Evolutionary conservation across 306 rosid species (phyloP).

Genomic region (Medicago arabica): DNA sequence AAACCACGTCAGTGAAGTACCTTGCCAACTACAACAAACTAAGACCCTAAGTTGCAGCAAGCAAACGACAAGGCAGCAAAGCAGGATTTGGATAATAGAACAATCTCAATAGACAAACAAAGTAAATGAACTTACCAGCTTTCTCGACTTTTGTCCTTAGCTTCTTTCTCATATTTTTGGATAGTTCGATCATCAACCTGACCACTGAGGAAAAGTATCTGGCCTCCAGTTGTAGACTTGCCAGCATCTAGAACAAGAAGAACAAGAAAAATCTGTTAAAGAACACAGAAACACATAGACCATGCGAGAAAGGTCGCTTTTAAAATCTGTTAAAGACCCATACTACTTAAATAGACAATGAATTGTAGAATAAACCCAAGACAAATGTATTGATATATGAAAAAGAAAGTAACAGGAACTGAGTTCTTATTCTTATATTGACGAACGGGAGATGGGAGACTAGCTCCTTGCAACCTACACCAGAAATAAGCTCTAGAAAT

Average conservation of each 20-base stretch:
- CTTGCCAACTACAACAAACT: too few relatives aligned
- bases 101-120: constrained; percentile 24
- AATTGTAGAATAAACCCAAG: neutral
- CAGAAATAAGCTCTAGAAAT: constrained; percentile 2
- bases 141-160: constrained; percentile 98
- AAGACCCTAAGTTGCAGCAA: neutral
- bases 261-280: too few relatives aligned
- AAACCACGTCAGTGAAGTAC: too few relatives aligned
- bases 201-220: neutral
- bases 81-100: constrained; percentile 7
- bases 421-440: constrained; percentile 5
- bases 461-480: constrained; percentile 4
- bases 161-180: constrained; percentile 97
- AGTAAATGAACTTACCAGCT: constrained; percentile 78
- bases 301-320: too few relatives aligned
- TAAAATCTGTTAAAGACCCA: neutral
- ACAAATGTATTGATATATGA: constrained; percentile 9
- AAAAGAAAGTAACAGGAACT: constrained; percentile 16
- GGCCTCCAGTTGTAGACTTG: too few relatives aligned
- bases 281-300: constrained; percentile 1
- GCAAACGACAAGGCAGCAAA: constrained; percentile 12
- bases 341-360: constrained; percentile 19
- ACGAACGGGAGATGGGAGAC: neutral
- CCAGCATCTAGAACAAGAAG: constrained; percentile 18
- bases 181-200: constrained; percentile 98